Evolutionary conservation across 1,139 yeast species (phyloP).

Genomic region (Candida tropicalis): DNA sequence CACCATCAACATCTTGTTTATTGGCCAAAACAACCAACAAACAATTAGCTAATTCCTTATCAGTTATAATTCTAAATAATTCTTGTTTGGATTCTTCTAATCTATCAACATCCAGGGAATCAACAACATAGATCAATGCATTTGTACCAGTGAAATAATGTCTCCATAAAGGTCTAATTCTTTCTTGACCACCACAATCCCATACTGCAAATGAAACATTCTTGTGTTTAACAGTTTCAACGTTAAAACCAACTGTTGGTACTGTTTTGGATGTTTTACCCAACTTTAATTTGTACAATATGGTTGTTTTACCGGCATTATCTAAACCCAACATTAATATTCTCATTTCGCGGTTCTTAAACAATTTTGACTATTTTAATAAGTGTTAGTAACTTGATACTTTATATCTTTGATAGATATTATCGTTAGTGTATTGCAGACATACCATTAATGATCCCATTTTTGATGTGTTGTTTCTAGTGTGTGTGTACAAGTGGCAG

Average conservation of each 20-base stretch:
- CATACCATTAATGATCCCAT: constrained; percentile 16
- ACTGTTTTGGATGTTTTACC: constrained; percentile 81
- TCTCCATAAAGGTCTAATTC: constrained; percentile 91
- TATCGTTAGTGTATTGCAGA: background rate
- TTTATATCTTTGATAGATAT: background rate
- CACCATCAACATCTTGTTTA: constrained; percentile 77
- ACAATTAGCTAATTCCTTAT: constrained; percentile 80
- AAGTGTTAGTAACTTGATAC: background rate
- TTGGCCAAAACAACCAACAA: constrained; percentile 84
- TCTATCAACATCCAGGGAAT: constrained; percentile 72
- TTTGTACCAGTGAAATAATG: constrained; percentile 94
- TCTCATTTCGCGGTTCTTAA: constrained; percentile 70
- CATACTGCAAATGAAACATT: constrained; percentile 90
- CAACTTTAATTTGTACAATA: constrained; percentile 69
- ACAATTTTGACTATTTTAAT: constrained; percentile 39
- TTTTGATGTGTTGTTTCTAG: background rate
- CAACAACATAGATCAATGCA: constrained; percentile 91
- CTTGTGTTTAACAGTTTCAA: constrained; percentile 87
- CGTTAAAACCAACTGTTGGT: constrained; percentile 94
- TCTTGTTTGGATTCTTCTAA: constrained; percentile 80
- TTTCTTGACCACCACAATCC: constrained; percentile 97
- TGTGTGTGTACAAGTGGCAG: background rate
- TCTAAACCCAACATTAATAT: constrained; percentile 91
- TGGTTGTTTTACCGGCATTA: constrained; percentile 89
- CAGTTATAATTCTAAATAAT: constrained; percentile 72